Evolutionary conservation across 169 alveolate species (phyloP).

Genomic region (Plasmodium gallinaceum): DNA sequence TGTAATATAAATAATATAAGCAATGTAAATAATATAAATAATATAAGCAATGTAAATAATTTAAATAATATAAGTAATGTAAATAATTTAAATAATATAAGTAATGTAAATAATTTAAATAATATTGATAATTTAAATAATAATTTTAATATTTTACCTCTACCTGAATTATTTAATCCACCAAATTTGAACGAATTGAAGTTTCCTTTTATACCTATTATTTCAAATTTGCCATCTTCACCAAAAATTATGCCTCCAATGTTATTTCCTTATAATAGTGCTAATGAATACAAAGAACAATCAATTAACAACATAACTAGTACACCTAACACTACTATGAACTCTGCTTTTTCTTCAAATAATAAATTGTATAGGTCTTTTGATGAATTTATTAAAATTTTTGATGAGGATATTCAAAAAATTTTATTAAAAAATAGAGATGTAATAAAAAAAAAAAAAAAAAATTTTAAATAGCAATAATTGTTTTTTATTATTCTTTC

Average conservation of each 20-base stretch:
- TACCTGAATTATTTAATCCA: constrained; percentile 51
- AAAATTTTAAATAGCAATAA: background rate
- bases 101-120: background rate
- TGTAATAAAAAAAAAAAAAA: constrained; percentile 8
- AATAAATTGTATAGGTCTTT: constrained; percentile 11
- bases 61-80: too few species aligned
- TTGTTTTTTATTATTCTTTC: background rate
- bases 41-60: background rate
- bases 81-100: too few species aligned
- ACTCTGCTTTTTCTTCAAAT: background rate
- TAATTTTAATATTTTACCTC: constrained; percentile 16
- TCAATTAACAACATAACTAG: background rate
- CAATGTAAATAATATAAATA: too few species aligned
- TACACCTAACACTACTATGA: background rate
- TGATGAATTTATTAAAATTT: constrained; percentile 52
- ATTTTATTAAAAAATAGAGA: constrained; percentile 58
- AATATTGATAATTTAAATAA: background rate
- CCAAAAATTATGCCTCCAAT: constrained; percentile 57
- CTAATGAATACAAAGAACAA: background rate
- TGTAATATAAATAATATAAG: too few species aligned
- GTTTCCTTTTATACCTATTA: constrained; percentile 41
- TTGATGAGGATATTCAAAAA: constrained; percentile 63
- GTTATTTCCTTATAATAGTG: constrained; percentile 12
- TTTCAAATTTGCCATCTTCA: constrained; percentile 26
- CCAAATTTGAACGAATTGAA: constrained; percentile 37